phyloP scores from a whole-genome alignment of 1,139 yeast species.

The Lodderomyces margitis region DNA sequence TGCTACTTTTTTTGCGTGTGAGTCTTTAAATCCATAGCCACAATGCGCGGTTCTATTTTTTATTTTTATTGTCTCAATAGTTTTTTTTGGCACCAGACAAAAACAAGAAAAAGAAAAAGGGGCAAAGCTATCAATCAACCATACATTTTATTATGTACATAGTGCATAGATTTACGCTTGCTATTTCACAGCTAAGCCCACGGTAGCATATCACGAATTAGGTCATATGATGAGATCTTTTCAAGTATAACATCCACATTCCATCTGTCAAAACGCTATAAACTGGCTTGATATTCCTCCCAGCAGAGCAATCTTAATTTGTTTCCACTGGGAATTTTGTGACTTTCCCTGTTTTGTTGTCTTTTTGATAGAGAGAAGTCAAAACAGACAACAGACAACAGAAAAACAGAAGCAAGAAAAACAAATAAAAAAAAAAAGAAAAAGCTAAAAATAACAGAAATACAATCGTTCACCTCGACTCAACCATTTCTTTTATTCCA shows the following conservation, averaged over 20 bases:
- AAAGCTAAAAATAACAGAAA: not conserved
- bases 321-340: not conserved
- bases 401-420: not conserved
- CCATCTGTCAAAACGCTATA: no score
- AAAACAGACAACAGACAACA: not conserved
- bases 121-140: no score
- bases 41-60: slow-evolving; percentile 2
- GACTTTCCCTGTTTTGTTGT: not conserved
- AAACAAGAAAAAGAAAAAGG: not conserved
- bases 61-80: not conserved
- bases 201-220: no score
- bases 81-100: not conserved
- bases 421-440: not conserved
- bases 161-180: not conserved
- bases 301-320: not conserved
- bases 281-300: not conserved
- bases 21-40: not conserved
- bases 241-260: no score
- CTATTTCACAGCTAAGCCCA: not conserved
- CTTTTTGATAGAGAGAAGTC: not conserved
- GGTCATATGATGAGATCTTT: no score
- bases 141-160: not conserved
- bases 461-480: no score
- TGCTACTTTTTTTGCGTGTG: not conserved
- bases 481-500: not conserved